Evolutionary conservation across 257 asterid species (phyloP).

Genomic region (Nicotiana sylvestris): DNA sequence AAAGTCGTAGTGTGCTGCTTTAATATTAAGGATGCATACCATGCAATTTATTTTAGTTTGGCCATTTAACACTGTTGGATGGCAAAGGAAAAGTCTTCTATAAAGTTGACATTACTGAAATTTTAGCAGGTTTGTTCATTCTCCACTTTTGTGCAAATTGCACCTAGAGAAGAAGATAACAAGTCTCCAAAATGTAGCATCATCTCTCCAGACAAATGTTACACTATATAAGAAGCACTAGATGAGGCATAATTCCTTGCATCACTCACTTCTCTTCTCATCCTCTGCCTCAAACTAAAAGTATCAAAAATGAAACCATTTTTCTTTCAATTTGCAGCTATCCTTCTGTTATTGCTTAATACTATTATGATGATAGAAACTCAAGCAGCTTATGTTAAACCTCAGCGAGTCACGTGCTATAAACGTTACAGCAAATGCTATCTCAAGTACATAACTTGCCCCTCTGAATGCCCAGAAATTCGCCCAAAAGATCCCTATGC

Average conservation of each 20-base stretch:
- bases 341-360: neutral
- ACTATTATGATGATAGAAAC: neutral
- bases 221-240: constrained; percentile 6
- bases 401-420: constrained; percentile 13
- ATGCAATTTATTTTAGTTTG: neutral
- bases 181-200: neutral
- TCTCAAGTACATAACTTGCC: constrained; percentile 15
- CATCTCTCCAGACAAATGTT: neutral
- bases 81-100: neutral
- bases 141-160: constrained; percentile 9
- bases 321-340: neutral
- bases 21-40: neutral
- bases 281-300: neutral
- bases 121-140: constrained; percentile 1
- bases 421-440: constrained; percentile 19
- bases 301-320: neutral
- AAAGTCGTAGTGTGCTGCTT: neutral
- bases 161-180: neutral
- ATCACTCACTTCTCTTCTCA: neutral
- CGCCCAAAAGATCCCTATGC: constrained; percentile 19
- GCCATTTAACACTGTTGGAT: constrained; percentile 2
- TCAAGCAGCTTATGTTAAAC: constrained; percentile 2
- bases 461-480: constrained; percentile 15
- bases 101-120: neutral
- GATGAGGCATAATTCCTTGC: neutral